phyloP scores from a whole-genome alignment of 129 eudicot genomes.

The Centella asiatica region DNA sequence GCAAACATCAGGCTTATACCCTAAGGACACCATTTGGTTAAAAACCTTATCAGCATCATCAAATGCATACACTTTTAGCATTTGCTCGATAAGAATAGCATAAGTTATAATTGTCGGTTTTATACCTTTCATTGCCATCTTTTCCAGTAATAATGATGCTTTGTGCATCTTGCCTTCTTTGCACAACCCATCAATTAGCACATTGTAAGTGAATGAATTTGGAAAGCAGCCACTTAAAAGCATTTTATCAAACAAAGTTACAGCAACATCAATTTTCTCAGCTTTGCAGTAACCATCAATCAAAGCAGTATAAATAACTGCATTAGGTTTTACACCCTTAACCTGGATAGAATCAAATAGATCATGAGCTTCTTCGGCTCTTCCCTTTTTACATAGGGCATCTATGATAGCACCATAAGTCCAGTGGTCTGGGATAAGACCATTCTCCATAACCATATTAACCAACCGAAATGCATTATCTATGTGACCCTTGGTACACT shows the following conservation, averaged over 20 bases:
- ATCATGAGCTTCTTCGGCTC: conserved; percentile 50
- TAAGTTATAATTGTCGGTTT: conserved; percentile 48
- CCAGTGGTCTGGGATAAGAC: conserved; percentile 59
- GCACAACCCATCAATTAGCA: conserved; percentile 55
- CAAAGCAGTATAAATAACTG: conserved; percentile 48
- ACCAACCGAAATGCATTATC: conserved; percentile 63
- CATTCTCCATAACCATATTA: conserved; percentile 45
- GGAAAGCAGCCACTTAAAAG: conserved; percentile 38
- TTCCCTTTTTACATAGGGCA: conserved; percentile 46
- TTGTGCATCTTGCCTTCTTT: conserved; percentile 40
- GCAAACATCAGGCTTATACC: conserved; percentile 65
- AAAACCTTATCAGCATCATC: conserved; percentile 41
- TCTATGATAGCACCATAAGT: conserved; percentile 49
- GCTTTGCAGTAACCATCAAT: conserved; percentile 66
- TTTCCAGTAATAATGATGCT: conserved; percentile 39
- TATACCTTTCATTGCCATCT: conserved; percentile 44
- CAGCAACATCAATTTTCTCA: conserved; percentile 35
- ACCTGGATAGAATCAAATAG: conserved; percentile 35
- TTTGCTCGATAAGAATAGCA: conserved; percentile 42
- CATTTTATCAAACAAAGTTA: conserved; percentile 51
- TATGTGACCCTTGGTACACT: conserved; percentile 50
- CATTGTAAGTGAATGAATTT: conserved; percentile 60
- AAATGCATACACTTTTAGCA: conserved; percentile 52
- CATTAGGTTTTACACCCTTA: conserved; percentile 53
- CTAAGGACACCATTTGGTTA: conserved; percentile 33